A percentile compares a stretch with the other conserved stretches of the same genome.
Conservation (phyloP, 139 green algal genomes). For the Micractinium sp. region DNA sequence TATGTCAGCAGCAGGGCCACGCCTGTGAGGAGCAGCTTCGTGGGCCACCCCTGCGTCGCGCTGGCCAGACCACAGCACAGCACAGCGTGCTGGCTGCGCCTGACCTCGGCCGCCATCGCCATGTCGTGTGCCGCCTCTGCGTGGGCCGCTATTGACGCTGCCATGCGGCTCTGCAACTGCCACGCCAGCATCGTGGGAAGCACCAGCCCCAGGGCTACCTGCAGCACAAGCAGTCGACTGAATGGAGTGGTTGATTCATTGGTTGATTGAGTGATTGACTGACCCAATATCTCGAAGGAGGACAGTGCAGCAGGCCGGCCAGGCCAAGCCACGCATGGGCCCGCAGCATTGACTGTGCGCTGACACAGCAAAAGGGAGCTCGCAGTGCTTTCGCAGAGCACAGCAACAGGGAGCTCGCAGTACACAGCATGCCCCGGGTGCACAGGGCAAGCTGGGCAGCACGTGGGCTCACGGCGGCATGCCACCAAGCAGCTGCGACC, state of each 20-base stretch:
- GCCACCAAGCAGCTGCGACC: no score
- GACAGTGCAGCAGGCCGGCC: no score
- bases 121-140: neutral
- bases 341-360: no score
- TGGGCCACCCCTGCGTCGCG: neutral
- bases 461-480: no score
- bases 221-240: neutral
- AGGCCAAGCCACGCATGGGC: no score
- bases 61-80: neutral
- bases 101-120: neutral
- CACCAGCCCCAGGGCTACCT: conserved; percentile 6
- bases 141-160: neutral
- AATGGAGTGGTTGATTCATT: neutral
- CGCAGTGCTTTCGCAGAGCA: neutral
- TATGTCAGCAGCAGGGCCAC: neutral
- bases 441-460: no score
- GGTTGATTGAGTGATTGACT: neutral
- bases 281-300: no score
- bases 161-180: conserved; percentile 21
- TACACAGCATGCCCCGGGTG: neutral
- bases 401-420: neutral
- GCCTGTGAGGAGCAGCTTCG: neutral
- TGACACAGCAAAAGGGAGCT: neutral
- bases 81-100: neutral
- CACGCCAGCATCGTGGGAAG: conserved; percentile 17